Conservation (phyloP, 495 filamentous ascomycete species). For the Penicillium psychrofluorescens region DNA sequence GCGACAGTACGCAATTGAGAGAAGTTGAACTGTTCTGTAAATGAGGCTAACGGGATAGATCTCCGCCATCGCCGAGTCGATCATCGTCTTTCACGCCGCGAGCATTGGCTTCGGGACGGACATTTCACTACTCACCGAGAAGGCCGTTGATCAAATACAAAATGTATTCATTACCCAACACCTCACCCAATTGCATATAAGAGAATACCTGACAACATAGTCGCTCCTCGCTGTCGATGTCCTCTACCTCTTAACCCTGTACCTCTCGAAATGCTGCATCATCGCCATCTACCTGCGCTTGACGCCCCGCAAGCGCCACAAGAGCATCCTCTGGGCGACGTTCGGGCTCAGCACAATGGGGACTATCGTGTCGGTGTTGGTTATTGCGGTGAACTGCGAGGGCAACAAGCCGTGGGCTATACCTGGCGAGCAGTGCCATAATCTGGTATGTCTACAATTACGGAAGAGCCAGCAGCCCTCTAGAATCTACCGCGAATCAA, state of each 20-base stretch:
- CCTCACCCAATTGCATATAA: too few relatives aligned
- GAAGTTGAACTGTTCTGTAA: too few relatives aligned
- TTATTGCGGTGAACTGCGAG: constrained; percentile 33
- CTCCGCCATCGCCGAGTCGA: constrained; percentile 26
- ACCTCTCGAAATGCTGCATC: constrained; percentile 41
- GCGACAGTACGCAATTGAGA: constrained; percentile 26
- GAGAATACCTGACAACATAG: constrained; percentile 13
- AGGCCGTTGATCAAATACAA: constrained; percentile 25
- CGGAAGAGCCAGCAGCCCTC: too few relatives aligned
- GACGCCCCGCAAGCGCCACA: constrained; percentile 37
- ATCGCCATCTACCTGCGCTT: constrained; percentile 40
- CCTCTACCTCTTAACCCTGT: constrained; percentile 37
- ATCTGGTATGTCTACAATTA: constrained; percentile 21
- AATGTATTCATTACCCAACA: constrained; percentile 12
- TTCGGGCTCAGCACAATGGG: constrained; percentile 28
- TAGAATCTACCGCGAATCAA: background rate
- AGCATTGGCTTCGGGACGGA: constrained; percentile 35
- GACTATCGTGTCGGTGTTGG: constrained; percentile 26
- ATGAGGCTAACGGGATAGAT: constrained; percentile 9
- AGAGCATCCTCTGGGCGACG: constrained; percentile 25
- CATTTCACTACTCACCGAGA: constrained; percentile 21
- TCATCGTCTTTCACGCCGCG: constrained; percentile 26
- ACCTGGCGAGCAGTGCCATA: constrained; percentile 23
- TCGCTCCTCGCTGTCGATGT: constrained; percentile 30
- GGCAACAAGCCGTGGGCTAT: constrained; percentile 30